Conservation (phyloP, 2,329 filamentous ascomycete species). For the Penicillium fuscoglaucum region DNA sequence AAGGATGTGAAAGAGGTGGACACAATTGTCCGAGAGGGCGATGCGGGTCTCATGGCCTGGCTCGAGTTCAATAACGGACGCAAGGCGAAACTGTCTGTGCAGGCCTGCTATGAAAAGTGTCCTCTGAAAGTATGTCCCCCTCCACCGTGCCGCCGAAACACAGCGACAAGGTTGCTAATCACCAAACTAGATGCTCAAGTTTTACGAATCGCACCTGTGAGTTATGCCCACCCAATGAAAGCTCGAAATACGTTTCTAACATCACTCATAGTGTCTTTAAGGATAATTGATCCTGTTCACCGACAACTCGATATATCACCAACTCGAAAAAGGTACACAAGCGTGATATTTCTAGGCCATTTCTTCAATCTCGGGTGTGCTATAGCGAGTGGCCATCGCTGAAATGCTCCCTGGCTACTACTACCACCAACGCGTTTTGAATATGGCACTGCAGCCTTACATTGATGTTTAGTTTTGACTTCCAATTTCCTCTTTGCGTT, state of each 20-base stretch:
- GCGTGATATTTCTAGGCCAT: neutral
- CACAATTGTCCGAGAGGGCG: constrained; percentile 44
- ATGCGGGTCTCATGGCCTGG: constrained; percentile 39
- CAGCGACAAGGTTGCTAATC: constrained; percentile 15
- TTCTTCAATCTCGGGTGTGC: neutral
- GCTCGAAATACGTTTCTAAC: constrained; percentile 14
- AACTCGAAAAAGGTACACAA: neutral
- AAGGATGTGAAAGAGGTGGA: constrained; percentile 44
- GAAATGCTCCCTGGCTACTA: neutral
- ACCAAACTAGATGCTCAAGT: constrained; percentile 46
- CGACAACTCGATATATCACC: neutral
- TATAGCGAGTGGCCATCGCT: neutral
- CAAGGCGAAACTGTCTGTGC: constrained; percentile 44
- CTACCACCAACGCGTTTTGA: neutral
- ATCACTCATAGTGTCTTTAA: constrained; percentile 37
- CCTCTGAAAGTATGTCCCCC: constrained; percentile 40
- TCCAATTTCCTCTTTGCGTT: constrained; percentile 6
- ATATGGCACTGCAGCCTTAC: neutral
- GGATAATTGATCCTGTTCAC: constrained; percentile 23
- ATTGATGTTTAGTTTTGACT: neutral
- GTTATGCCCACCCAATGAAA: constrained; percentile 13
- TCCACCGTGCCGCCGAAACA: neutral
- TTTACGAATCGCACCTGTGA: constrained; percentile 52
- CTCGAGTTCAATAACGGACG: constrained; percentile 48
- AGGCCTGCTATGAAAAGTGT: constrained; percentile 45